Percentiles rank a stretch among this genome's conserved stretches.
Conservation (phyloP, 2,329 filamentous ascomycete genomes). For the Raffaelea arxii region DNA sequence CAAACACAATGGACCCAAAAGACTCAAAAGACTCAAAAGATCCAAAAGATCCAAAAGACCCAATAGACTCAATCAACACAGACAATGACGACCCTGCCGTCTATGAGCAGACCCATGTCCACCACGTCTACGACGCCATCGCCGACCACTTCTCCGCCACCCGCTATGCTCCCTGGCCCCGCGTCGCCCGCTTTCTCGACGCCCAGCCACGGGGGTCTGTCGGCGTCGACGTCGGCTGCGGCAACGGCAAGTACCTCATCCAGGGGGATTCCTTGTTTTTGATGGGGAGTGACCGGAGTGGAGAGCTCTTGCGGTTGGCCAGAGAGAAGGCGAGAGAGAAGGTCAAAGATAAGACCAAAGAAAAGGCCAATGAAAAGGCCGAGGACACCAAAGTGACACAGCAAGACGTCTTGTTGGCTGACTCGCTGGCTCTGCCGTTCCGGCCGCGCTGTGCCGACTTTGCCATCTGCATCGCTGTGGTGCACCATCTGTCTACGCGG, state of each 20-base stretch:
- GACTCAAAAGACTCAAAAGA: too few species aligned
- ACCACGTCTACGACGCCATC: conserved; percentile 83
- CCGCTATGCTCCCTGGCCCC: conserved; percentile 80
- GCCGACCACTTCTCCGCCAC: conserved; percentile 77
- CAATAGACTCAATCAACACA: too few species aligned
- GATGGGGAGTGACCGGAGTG: not conserved
- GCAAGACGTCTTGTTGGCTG: conserved; percentile 69
- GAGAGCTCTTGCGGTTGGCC: not conserved
- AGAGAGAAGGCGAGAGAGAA: not conserved
- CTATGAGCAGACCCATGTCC: conserved; percentile 84
- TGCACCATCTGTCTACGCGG: conserved; percentile 83
- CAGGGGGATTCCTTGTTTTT: too few species aligned
- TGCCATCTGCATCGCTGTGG: conserved; percentile 84
- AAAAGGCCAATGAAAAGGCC: conserved; percentile 25
- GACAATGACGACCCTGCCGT: conserved; percentile 15
- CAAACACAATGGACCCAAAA: too few species aligned
- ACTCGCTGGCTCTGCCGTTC: conserved; percentile 77
- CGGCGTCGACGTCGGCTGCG: conserved; percentile 87
- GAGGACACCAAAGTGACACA: conserved; percentile 23
- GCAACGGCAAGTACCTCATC: conserved; percentile 95
- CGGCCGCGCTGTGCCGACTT: conserved; percentile 57
- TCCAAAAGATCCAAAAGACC: too few species aligned
- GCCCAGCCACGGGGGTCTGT: conserved; percentile 58
- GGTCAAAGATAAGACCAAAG: not conserved
- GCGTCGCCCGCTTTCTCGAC: conserved; percentile 70